Evolutionary conservation across 148 eudicot genomes (phyloP), one percentile per base, ranked within the genome.

Genomic region (Drosera capensis): DNA sequence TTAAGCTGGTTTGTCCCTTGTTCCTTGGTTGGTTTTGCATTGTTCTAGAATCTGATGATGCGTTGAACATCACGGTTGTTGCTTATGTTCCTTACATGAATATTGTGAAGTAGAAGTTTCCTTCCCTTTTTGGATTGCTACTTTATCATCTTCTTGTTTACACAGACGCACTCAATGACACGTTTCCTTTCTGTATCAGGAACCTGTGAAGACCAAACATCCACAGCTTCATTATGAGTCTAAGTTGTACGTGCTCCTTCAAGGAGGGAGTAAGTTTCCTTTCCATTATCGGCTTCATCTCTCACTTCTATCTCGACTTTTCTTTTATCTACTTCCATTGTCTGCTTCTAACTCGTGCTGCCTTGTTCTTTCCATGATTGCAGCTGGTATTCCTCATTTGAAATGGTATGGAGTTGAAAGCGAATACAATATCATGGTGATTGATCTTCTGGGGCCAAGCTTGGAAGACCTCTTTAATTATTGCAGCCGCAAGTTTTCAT

Each of bases 161-260:
- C n/a, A n/a, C n/a, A n/a, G n/a, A n/a, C n/a, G 11, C 38, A 34
- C 3, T 11, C 6, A 34, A 9, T 2, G 3, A 45, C 15, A 12
- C 23, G 37, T 39, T 1, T 40, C 25, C 36, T 15, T 40, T 41
- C 35, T 14, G n/a, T n/a, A n/a, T 40, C 38, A 90, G 99, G 99
- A 90, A 72, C 45, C 95, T 53, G 93, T 60, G 55, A 84, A 73
- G 68, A 90, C 99, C 54, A 90, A 74, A 74, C 95, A 90, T 54
- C 99, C 99, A 37, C 99, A 90, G 49, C 85, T 90, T 61, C 88
- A 85, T 42, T 90, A 90, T 50, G 99, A 90, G 56, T 90, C 99
- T 14, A 90, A 81, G 57, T 64, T 90, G 35, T 90, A 90, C 52
- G 71, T 76, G 85, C 68, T 80, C 65, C 84, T 90, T 51, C 95